Percentiles rank a stretch among this genome's conserved stretches.
Conservation (phyloP, 148 eudicot genomes). For the Silene uniflora region DNA sequence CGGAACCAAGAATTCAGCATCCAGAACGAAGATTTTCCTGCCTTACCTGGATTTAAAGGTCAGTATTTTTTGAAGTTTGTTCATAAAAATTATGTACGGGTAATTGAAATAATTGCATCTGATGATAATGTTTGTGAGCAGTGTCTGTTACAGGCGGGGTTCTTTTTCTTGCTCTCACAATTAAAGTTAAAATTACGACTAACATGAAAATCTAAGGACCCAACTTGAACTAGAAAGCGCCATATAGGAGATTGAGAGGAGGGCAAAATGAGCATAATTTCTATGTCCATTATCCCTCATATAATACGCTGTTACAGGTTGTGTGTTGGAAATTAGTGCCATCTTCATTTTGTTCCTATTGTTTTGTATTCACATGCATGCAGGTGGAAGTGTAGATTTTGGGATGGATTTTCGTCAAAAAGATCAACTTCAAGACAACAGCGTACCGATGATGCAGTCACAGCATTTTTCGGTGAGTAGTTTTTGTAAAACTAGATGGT, state of each 20-base stretch:
- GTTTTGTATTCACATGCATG: constrained; percentile 9
- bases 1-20: constrained; percentile 94
- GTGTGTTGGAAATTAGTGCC: neutral
- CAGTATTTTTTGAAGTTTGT: constrained; percentile 1
- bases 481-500: neutral
- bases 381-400: constrained; percentile 50
- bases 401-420: constrained; percentile 46
- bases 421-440: constrained; percentile 57
- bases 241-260: neutral
- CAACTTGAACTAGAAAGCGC: neutral
- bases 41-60: constrained; percentile 91
- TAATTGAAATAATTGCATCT: neutral
- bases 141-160: neutral
- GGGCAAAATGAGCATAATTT: neutral
- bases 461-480: constrained; percentile 56
- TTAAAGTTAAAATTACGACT: neutral
- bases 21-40: constrained; percentile 94
- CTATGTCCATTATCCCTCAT: neutral
- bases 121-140: neutral
- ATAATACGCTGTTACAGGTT: neutral
- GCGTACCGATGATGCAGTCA: constrained; percentile 46
- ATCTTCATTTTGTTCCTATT: neutral
- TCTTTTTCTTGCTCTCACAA: neutral
- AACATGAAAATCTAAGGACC: constrained; percentile 5
- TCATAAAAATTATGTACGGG: neutral